Evolutionary conservation across 805 yeast species (phyloP).

Genomic region (Teunomyces pallodes): DNA sequence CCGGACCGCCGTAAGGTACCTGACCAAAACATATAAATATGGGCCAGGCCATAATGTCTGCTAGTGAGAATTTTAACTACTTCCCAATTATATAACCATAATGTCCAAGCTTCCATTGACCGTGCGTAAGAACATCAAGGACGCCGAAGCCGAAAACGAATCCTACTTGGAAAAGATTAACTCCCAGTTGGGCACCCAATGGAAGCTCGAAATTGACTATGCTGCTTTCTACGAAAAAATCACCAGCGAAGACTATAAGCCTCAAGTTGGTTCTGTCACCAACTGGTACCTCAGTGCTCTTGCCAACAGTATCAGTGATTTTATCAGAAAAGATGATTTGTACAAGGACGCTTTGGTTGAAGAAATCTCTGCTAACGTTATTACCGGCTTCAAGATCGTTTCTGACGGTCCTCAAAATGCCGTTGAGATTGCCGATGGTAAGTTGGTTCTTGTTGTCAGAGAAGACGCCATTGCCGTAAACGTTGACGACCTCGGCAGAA

Average conservation of each 20-base stretch:
- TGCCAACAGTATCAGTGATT: conserved; percentile 4
- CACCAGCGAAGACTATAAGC: conserved; percentile 7
- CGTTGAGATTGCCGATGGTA: conserved; percentile 8
- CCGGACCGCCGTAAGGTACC: too few relatives aligned
- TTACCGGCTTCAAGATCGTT: conserved; percentile 9
- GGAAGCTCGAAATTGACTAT: conserved; percentile 11
- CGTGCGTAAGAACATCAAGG: conserved; percentile 10
- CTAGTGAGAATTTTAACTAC: neutral
- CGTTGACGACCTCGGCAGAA: conserved; percentile 6
- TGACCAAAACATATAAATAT: too few relatives aligned
- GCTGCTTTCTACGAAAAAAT: conserved; percentile 6
- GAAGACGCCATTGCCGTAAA: conserved; percentile 5
- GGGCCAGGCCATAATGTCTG: too few relatives aligned
- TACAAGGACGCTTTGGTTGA: conserved; percentile 11
- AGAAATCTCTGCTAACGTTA: conserved; percentile 8
- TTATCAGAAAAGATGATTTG: conserved; percentile 11
- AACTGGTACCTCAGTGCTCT: conserved; percentile 11
- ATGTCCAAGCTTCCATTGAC: conserved; percentile 13
- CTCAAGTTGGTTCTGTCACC: conserved; percentile 7
- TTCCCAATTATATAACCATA: neutral
- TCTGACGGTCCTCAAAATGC: conserved; percentile 1
- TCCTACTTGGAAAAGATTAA: conserved; percentile 7
- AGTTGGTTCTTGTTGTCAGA: conserved; percentile 6
- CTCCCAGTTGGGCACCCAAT: conserved; percentile 3
- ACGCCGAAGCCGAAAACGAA: conserved; percentile 10